Base-by-base conservation (phyloP, 2,329 filamentous ascomycete genomes). In the Ilyonectria sp. region DNA sequence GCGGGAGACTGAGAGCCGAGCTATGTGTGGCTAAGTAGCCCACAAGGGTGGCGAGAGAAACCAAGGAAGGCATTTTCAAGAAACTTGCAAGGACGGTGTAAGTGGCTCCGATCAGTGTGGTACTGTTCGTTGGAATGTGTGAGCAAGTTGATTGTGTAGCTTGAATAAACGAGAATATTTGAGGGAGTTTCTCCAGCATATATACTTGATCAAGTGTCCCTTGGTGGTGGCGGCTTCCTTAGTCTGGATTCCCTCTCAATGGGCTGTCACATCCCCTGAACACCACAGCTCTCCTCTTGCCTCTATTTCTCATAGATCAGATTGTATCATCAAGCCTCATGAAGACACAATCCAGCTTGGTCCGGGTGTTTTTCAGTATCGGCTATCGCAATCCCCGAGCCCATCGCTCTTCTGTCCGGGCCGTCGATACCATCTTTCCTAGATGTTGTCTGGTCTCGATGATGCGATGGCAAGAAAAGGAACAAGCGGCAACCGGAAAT, bases 1-100 rank as follows among this genome's bases (percentile, higher is more conserved):
- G 87, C 54, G 87, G 86, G 4, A 90, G 79, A 26, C 80, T 82
- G 64, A 82, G 73, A 1, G 68, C 70, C 2, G 70, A 70, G 11
- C 67, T 63, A 5, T 67, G 69, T 7, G 70, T 60, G 40, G 69
- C 71, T 6, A 76, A 1, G 33, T 67, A 53, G 31, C 69, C 64
- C 23, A 74, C 21, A 1, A 76, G 65, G 56, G 72, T 60, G 29
- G 68, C 65, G 31, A 74, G 29, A 21, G 69, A 73, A 50, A 71
- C 23, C 23, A 73, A 54, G 33, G 71, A 73, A 47, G 64, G 70
- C 71, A 73, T 73, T 13, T 33, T 53, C 7, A 21, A 21, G 50
- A 33, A 19, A n/a, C 29, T 33, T 54, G 59, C 19, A 40, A 62
- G 58, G 40, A 47, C 2, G 40, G 43, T 47, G 11, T 23, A 46